Evolutionary conservation across 2,329 filamentous ascomycete species (phyloP).

Genomic region (Ophiosphaerella narmari): DNA sequence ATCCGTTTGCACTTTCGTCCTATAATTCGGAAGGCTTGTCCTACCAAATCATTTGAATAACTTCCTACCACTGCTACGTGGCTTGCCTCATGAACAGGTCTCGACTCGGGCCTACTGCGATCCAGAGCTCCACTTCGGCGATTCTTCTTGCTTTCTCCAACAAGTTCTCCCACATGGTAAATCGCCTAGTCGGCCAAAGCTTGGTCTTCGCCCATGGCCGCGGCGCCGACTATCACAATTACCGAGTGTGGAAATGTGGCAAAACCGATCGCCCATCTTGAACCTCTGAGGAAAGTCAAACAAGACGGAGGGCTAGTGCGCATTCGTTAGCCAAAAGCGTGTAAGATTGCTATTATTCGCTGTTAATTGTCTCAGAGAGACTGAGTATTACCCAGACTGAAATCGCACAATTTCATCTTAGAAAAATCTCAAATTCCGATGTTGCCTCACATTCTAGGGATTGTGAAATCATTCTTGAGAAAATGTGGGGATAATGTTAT

Average conservation of each 20-base stretch:
- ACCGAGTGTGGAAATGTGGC: conserved; percentile 15
- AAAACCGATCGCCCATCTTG: conserved; percentile 3
- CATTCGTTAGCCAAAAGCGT: conserved; percentile 15
- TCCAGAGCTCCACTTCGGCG: conserved; percentile 12
- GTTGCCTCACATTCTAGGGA: conserved; percentile 22
- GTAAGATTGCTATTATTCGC: conserved; percentile 19
- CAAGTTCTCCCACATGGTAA: conserved; percentile 16
- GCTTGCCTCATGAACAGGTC: conserved; percentile 43
- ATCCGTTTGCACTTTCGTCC: conserved; percentile 12
- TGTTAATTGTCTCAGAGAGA: conserved; percentile 18
- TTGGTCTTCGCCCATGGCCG: conserved; percentile 22
- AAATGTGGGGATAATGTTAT: conserved; percentile 19
- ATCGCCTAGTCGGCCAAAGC: conserved; percentile 11
- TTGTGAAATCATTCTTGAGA: conserved; percentile 18
- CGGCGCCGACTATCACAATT: conserved; percentile 25
- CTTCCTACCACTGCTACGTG: conserved; percentile 36
- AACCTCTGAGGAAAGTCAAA: not conserved
- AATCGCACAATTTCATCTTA: conserved; percentile 23
- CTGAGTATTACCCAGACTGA: conserved; percentile 18
- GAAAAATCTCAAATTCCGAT: conserved; percentile 22
- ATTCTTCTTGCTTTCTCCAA: conserved; percentile 15
- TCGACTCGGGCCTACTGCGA: conserved; percentile 28
- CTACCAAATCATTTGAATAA: conserved; percentile 50
- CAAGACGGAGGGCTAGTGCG: conserved; percentile 17
- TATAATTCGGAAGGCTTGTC: conserved; percentile 54